Base-by-base conservation (phyloP, 2,329 filamentous ascomycete species). In the Penicillium frequentans region DNA sequence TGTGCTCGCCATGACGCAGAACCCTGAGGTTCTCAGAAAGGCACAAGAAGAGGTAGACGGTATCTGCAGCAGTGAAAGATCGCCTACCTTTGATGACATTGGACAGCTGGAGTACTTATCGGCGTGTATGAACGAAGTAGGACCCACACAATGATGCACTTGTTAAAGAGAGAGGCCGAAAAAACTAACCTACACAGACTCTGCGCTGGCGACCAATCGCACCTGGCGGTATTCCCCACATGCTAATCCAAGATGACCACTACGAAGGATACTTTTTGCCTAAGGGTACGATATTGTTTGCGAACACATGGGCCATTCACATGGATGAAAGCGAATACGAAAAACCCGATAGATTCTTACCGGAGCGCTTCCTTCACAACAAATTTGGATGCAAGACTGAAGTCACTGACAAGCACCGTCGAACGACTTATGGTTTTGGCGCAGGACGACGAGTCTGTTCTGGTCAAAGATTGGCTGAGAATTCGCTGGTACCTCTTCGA, bases 191-290 rank as follows among this genome's bases (percentile, higher is more conserved):
- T 16, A 16, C 1, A 42, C 59, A 68, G 58, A 55, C 59, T 37
- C 58, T 68, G 16, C 58, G 58, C 14, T 60, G 58, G 58, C 55
- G 58, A 33, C 58, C 58, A 7, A 49, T 58, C 6, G 55, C 55
- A 6, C 45, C 58, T n/a, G 47, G 64, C 44, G 64, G 66, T n/a
- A 64, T 68, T 4, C 61, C 62, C 10, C 66, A 67, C 45, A 59
- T 62, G 37, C 56, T 63, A 8, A 63, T 53, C 1, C 56, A 66
- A 49, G 63, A 66, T 46, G 60, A 65, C 42, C 53, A 49, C 47
- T 67, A 66, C 42, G 57, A 63, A 11, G 62, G 58, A 3, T 59
- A 59, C 7, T 57, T 62, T 24, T 62, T 68, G n/a, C 65, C 67
- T 16, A 61, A 60, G 33, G 62, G 64, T 1, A 64, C 64, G 1